Base-by-base conservation (phyloP, 208 protist genomes). In the Vickermania spadyakhi region DNA sequence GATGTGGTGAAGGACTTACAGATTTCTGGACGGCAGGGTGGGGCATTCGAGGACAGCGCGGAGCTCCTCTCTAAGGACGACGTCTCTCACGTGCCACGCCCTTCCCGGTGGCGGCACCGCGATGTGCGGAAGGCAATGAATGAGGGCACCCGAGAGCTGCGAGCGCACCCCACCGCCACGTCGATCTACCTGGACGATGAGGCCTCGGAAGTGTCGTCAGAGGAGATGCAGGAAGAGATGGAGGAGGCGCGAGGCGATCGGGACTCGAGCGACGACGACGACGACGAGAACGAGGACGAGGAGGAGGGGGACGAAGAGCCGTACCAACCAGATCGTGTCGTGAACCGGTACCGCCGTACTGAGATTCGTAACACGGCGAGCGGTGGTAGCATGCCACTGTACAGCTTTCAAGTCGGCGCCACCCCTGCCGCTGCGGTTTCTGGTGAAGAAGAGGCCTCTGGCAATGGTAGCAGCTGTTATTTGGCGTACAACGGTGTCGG, bases 401-500 rank as follows among this genome's bases (percentile, higher is more conserved):
- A 94, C 61, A 76, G 70, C 28, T 89, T 94, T 60, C 87, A 94
- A 59, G 75, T 88, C 36, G 75, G 87, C 23, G 81, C 87, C 1
- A 94, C 87, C 23, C 87, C 82, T 7, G 54, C 60, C 7, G 82
- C 75, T 7, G 73, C 72, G 31, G 84, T 81, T 36, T n/a, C 36
- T 18, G 7, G 7, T 7, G 36, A 45, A 18, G 11, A 7, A 18
- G 11, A 45, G 36, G 11, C 36, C 11, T 18, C 36, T n/a, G 36
- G 36, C 7, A 23, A 5, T 22, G 51, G 51, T 23, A 79, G 74
- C 54, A 82, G 71, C 57, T 90, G 87, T 67, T 94, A 90, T 66
- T 64, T 94, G 0, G 87, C 87, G 23, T 94, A 94, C 70, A 94
- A 94, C 70, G 73, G 81, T 7, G 72, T 86, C 0, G 87, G 87